Percentiles rank a stretch among this genome's conserved stretches.
Evolutionary conservation across 768 basidiomycete species (phyloP).

Genomic region (Floccularia luteovirens): DNA sequence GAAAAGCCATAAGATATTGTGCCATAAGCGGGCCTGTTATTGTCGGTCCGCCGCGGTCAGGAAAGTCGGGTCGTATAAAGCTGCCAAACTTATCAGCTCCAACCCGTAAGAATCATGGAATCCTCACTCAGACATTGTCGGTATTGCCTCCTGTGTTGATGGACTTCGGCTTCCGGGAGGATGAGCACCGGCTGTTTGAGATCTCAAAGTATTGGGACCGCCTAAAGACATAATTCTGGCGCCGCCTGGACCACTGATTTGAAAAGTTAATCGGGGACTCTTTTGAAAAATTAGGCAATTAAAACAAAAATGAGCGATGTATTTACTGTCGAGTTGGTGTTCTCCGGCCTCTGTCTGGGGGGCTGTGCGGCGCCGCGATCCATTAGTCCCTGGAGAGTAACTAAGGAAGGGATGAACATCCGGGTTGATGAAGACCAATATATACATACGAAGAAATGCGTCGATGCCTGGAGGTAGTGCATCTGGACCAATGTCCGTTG

Average conservation of each 20-base stretch:
- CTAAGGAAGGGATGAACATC: too few species aligned
- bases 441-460: slow-evolving; percentile 38
- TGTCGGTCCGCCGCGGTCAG: slow-evolving; percentile 18
- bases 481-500: slow-evolving; percentile 18
- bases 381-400: slow-evolving; percentile 26
- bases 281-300: slow-evolving; percentile 4
- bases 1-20: slow-evolving; percentile 62
- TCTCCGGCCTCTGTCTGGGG: slow-evolving; percentile 1
- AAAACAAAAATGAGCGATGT: slow-evolving; percentile 1
- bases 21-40: slow-evolving; percentile 63
- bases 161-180: slow-evolving; percentile 8
- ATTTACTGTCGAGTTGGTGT: background rate
- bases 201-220: slow-evolving; percentile 14
- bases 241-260: slow-evolving; percentile 17
- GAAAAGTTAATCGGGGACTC: slow-evolving; percentile 16
- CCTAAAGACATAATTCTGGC: slow-evolving; percentile 19
- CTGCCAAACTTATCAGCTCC: background rate
- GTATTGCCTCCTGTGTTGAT: slow-evolving; percentile 16
- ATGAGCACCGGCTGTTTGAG: slow-evolving; percentile 1
- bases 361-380: slow-evolving; percentile 22
- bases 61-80: background rate
- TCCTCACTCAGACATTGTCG: slow-evolving; percentile 49
- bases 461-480: slow-evolving; percentile 34
- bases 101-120: background rate
- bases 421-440: slow-evolving; percentile 3